Percentiles rank a stretch among this genome's conserved stretches.
Evolutionary conservation across 1,284 basidiomycete genomes (phyloP).

Genomic region (Austropuccinia psidii): DNA sequence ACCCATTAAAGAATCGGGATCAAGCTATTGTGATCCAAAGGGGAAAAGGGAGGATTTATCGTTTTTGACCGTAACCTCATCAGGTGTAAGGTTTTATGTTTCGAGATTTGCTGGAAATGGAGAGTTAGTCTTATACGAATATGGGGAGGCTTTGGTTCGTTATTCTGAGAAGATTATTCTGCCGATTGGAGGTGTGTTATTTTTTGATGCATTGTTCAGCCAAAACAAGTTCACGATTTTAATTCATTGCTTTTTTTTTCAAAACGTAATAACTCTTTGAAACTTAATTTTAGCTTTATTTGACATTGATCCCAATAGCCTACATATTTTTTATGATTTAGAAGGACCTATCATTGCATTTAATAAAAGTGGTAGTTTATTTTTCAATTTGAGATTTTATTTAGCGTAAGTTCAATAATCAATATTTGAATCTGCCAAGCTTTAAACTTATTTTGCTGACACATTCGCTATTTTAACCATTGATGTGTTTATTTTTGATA

Average conservation of each 20-base stretch:
- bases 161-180: slow-evolving; percentile 18
- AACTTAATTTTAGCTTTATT: no score
- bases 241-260: neutral
- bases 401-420: slow-evolving; percentile 21
- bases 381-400: slow-evolving; percentile 62
- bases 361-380: slow-evolving; percentile 80
- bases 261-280: no score
- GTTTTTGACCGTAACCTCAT: slow-evolving; percentile 47
- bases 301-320: slow-evolving; percentile 53
- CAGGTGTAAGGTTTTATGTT: slow-evolving; percentile 48
- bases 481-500: neutral
- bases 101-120: slow-evolving; percentile 40
- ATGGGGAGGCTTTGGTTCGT: slow-evolving; percentile 20
- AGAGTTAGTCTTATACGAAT: slow-evolving; percentile 38
- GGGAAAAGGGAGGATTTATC: slow-evolving; percentile 46
- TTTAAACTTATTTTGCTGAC: neutral
- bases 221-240: neutral
- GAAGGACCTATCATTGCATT: slow-evolving; percentile 81
- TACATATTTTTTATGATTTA: slow-evolving; percentile 81
- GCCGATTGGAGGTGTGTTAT: slow-evolving; percentile 32
- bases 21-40: slow-evolving; percentile 48
- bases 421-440: neutral
- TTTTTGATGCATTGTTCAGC: neutral
- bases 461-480: neutral
- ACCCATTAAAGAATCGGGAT: slow-evolving; percentile 48